Conservation (phyloP, 495 filamentous ascomycete genomes). For the Penicillium malachiteum region DNA sequence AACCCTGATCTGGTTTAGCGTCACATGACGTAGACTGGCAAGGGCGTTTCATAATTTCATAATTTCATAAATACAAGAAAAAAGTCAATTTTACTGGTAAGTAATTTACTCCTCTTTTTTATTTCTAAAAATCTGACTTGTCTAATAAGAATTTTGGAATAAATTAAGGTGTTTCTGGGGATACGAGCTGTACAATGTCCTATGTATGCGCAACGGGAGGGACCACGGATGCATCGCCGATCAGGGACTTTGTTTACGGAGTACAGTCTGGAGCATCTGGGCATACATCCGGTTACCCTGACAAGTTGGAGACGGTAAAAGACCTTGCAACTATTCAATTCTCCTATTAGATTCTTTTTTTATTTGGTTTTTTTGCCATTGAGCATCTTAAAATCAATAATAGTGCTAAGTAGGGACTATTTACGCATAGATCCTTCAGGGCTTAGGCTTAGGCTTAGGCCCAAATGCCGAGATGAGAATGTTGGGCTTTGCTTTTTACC, state of each 20-base stretch:
- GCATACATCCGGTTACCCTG: not conserved
- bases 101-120: not conserved
- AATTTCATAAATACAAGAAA: not conserved
- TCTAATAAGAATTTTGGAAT: not conserved
- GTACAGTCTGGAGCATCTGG: not conserved
- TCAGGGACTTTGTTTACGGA: constrained; percentile 10
- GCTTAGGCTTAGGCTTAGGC: not conserved
- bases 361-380: too few species aligned
- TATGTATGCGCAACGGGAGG: constrained; percentile 1
- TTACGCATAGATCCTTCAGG: too few species aligned
- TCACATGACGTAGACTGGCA: constrained; percentile 26
- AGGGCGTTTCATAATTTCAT: constrained; percentile 1
- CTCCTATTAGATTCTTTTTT: too few species aligned
- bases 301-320: not conserved
- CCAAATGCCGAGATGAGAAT: not conserved
- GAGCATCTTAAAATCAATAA: too few species aligned
- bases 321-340: too few species aligned
- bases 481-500: not conserved
- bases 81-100: not conserved
- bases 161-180: constrained; percentile 3
- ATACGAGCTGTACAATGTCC: constrained; percentile 5
- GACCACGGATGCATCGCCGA: constrained; percentile 15
- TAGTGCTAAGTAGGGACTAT: too few species aligned
- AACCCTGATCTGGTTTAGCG: constrained; percentile 21
- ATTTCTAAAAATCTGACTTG: not conserved